Conservation (phyloP, 768 basidiomycete genomes). For the Macrolepiota albuminosa region DNA sequence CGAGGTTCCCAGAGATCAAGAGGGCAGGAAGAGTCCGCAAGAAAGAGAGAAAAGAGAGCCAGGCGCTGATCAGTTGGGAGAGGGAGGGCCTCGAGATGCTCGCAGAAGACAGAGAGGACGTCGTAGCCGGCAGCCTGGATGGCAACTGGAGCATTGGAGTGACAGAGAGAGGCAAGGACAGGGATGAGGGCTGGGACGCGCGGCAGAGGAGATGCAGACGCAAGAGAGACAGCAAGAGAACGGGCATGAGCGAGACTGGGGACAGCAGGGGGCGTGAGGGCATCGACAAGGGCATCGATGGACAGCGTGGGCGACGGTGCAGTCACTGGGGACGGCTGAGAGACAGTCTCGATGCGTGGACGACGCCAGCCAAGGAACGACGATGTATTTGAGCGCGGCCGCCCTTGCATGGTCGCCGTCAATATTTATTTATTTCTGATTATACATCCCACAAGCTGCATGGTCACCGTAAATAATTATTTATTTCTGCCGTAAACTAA, state of each 20-base stretch:
- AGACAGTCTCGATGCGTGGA: constrained; percentile 17
- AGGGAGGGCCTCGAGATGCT: constrained; percentile 45
- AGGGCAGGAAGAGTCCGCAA: constrained; percentile 47
- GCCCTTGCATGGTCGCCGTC: constrained; percentile 6
- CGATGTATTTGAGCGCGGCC: constrained; percentile 31
- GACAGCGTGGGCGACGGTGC: constrained; percentile 27
- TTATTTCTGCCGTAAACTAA: background rate
- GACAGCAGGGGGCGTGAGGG: constrained; percentile 51
- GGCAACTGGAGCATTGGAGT: constrained; percentile 43
- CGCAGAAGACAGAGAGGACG: constrained; percentile 65
- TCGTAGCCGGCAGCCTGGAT: constrained; percentile 70
- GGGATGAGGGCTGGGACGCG: constrained; percentile 49
- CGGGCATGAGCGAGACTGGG: constrained; percentile 66
- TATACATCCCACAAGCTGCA: no score
- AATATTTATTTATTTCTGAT: no score
- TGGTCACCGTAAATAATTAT: no score
- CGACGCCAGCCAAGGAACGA: constrained; percentile 28
- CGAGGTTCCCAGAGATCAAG: constrained; percentile 69
- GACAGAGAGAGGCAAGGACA: constrained; percentile 58
- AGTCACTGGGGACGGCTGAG: constrained; percentile 8
- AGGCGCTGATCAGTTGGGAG: constrained; percentile 55
- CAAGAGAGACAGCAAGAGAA: constrained; percentile 46
- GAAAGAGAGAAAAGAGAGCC: constrained; percentile 61
- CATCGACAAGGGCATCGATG: constrained; percentile 36
- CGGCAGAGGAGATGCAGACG: constrained; percentile 52